Evolutionary conservation across 2,329 filamentous ascomycete genomes (phyloP), one percentile per base, ranked within the genome.

Genomic region (Calonectria montana): DNA sequence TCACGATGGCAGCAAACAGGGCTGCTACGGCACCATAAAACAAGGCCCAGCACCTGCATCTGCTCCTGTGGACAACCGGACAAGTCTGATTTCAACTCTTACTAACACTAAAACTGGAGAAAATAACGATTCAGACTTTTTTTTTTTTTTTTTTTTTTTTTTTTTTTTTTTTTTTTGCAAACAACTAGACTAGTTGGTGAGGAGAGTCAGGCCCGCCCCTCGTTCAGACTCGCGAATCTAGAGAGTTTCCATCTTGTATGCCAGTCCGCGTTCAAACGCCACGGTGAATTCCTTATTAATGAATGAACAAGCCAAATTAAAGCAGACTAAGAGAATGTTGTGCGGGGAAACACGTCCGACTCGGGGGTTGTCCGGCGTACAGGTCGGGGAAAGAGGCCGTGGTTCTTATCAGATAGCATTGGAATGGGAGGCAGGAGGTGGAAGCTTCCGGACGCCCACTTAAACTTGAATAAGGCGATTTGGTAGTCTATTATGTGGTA

Each of bases 331-430:
- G 3, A 8, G 1, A 25, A 8, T 25, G 9, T 39, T 59, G 21
- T 12, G 35, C n/a, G 23, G 25, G 18, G 47, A 35, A 6, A 8
- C 1, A 29, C 4, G 12, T 47, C 10, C 10, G 23, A 21, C 18
- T 67, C 68, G 71, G 68, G 71, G 65, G 50, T 73, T 73, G 71
- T 39, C 71, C 71, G 71, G 68, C 29, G 35, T 63, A 13, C 4
- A 16, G 29, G 37, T 18, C 16, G 12, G 31, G 25, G 29, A 53
- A 16, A 6, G 21, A 7, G 13, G 53, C 4, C 35, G 12, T 25
- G 16, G 21, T 39, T 39, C 35, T 25, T 27, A 25, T 59, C 35
- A 39, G 31, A 7, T 59, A 23, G 6, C 10, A 23, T 39, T 4
- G 23, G 31, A 25, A 59, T 39, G n/a, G 10, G 31, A 59, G 16